Conservation (phyloP, 2,329 filamentous ascomycete species). For the Lasiodiplodia citricola region DNA sequence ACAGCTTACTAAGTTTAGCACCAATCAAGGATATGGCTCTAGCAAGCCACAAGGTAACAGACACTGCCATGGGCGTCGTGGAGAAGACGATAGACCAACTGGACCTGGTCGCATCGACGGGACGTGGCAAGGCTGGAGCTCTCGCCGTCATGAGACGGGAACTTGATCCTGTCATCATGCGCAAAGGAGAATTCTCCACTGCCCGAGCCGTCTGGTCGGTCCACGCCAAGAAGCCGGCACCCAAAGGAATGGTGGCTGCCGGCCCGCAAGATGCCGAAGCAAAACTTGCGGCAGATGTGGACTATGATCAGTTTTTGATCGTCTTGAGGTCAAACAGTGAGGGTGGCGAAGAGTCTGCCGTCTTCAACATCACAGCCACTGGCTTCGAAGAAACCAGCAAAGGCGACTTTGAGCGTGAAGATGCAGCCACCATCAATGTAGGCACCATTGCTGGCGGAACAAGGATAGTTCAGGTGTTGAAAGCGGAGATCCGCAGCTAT, state of each 20-base stretch:
- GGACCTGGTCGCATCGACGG: conserved; percentile 63
- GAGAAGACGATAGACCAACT: conserved; percentile 36
- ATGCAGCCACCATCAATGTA: conserved; percentile 84
- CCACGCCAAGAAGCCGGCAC: conserved; percentile 68
- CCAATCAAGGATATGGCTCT: conserved; percentile 78
- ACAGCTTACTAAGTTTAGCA: conserved; percentile 76
- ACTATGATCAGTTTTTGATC: conserved; percentile 82
- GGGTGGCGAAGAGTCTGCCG: conserved; percentile 76
- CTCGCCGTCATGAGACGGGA: conserved; percentile 79
- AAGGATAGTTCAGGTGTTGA: conserved; percentile 85
- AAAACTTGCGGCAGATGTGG: conserved; percentile 55
- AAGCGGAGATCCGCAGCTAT: conserved; percentile 86
- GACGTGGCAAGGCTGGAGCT: conserved; percentile 69
- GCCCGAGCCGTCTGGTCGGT: conserved; percentile 84
- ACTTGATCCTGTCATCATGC: conserved; percentile 74
- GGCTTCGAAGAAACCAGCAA: conserved; percentile 77
- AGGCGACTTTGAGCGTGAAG: conserved; percentile 89
- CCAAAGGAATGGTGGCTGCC: conserved; percentile 59
- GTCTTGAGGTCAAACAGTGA: conserved; percentile 71
- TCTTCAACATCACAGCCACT: conserved; percentile 75
- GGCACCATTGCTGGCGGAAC: conserved; percentile 80
- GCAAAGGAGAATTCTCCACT: conserved; percentile 73
- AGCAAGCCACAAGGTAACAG: conserved; percentile 55
- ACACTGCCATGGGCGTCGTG: conserved; percentile 28
- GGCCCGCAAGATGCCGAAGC: conserved; percentile 50